Base-by-base conservation (phyloP, 805 yeast species). In the Komagataella kurtzmanii region DNA sequence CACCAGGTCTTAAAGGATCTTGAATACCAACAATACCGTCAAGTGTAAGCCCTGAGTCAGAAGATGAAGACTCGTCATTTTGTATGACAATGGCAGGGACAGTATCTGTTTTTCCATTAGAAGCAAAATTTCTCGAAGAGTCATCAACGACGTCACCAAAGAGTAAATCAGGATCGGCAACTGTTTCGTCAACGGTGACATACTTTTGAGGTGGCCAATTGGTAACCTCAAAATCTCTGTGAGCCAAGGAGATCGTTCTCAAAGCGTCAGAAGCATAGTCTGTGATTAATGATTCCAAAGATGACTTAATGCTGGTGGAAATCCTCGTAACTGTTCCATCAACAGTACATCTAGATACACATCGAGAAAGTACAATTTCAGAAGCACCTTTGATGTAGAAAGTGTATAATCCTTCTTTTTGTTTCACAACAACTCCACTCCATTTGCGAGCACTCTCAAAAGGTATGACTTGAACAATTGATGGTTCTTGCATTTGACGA, bases 371-470 rank as follows among this genome's bases (percentile, higher is more conserved):
- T 12, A 93, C 76, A 54, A 93, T 77, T 67, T 93, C 99, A 1
- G 97, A 90, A 1, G 99, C 99, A 56, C 99, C 99, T 69, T 93
- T 93, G 53, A 87, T 70, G 56, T 77, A 83, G 51, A 88, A 69
- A 52, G 93, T 75, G 63, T 66, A 83, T 1, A 72, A 59, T 17
- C 70, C 72, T 7, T 73, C 73, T 12, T 69, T 65, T 51, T 74
- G 73, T 48, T 58, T 58, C 50, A 83, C 74, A 5, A 89, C 82
- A 18, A 88, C 67, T 46, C 93, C 96, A 60, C 95, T 88, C 91
- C 96, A 93, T 70, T 93, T 93, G 60, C 95, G 76, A 3, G 87
- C 74, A 54, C 96, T 86, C 69, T 93, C 98, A 63, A 93, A 93
- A 0, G 99, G 97, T 52, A 90, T 79, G 3, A 79, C 70, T 65